Evolutionary conservation across 495 filamentous ascomycete species (phyloP), one percentile per base, ranked within the genome.

Genomic region (Recurvomyces mirabilis): DNA sequence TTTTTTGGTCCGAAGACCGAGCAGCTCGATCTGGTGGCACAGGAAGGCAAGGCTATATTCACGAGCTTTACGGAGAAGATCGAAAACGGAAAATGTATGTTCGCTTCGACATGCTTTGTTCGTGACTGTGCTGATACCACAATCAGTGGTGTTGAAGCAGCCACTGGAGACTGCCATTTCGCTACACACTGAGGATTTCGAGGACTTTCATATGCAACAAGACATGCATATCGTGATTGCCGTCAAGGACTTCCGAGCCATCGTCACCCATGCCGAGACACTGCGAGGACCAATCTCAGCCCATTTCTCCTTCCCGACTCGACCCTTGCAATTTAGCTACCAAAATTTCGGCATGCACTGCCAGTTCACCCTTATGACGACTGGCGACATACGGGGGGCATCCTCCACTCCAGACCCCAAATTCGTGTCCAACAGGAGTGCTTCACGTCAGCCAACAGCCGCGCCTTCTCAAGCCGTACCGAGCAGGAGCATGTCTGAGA

Each of bases 11-110:
- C 79, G 1, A 87, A 81, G 20, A 89, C 93, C 13, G 91, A 98
- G 59, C 84, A 93, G 49, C 71, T 98, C 6, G 88, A 94, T 51
- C 82, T 95, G 41, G 83, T 81, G 57, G 76, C 78, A 6, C 82
- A 93, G 33, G 68, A 73, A 20, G 77, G 71, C 17, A 73, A 75
- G 46, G 75, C 70, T 0, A 79, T 82, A 35, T 93, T 98, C 53
- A 95, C 86, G 1, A 95, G 88, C 60, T 96, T 89, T 55, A 96
- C 89, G 1, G 91, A 94, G 54, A 94, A 91, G 60, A 74, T 88
- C 28, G 74, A 73, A 39, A 79, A 82, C 45, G 86, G 84, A 10
- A 91, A 84, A 68, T 82, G 85, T 85, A 63, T 21, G 63, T 41
- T 14, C 7, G 5, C 32, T 10, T 15, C 21, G 13, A n/a, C n/a